A percentile compares a stretch with the other conserved stretches of the same genome.
These are phyloP conservation scores for Wickerhamiella lipophila DNA, from an alignment of 805 yeast genomes.

Conservation along the genomic window DNA sequence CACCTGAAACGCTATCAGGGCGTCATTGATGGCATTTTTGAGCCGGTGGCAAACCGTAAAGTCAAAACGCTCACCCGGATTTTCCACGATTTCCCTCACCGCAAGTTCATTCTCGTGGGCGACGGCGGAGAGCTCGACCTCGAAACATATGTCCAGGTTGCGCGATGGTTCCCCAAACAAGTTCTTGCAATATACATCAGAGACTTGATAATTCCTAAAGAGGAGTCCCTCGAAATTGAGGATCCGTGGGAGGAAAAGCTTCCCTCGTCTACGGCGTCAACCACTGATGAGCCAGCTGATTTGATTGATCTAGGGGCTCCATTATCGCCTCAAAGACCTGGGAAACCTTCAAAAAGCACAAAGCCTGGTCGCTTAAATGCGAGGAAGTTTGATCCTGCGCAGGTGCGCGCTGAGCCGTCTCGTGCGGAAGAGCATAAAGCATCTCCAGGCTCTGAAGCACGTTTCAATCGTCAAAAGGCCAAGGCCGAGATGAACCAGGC, in stretches of 20 bases:
- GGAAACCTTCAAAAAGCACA: constrained; percentile 3
- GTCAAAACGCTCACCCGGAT: constrained; percentile 50
- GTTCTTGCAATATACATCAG: constrained; percentile 69
- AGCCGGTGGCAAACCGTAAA: constrained; percentile 77
- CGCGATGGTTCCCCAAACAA: constrained; percentile 47
- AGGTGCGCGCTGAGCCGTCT: neutral
- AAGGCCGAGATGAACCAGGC: neutral
- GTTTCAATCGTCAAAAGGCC: neutral
- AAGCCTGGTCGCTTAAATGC: constrained; percentile 5
- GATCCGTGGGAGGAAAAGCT: neutral
- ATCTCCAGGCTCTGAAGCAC: neutral
- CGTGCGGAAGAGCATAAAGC: neutral
- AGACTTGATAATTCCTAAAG: constrained; percentile 40
- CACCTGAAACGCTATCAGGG: constrained; percentile 83
- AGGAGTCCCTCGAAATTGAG: constrained; percentile 13
- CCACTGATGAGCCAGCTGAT: neutral
- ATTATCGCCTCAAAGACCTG: neutral
- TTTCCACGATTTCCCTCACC: constrained; percentile 57
- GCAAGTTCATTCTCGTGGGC: constrained; percentile 75
- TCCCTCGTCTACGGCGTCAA: neutral
- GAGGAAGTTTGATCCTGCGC: neutral
- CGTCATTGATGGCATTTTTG: constrained; percentile 65
- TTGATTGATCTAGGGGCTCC: constrained; percentile 8
- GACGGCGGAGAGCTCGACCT: constrained; percentile 94
- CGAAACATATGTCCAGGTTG: constrained; percentile 74